A percentile compares a stretch with the other conserved stretches of the same genome.
Evolutionary conservation across 2,329 filamentous ascomycete species (phyloP).

Genomic region (Paramyrothecium sp.): DNA sequence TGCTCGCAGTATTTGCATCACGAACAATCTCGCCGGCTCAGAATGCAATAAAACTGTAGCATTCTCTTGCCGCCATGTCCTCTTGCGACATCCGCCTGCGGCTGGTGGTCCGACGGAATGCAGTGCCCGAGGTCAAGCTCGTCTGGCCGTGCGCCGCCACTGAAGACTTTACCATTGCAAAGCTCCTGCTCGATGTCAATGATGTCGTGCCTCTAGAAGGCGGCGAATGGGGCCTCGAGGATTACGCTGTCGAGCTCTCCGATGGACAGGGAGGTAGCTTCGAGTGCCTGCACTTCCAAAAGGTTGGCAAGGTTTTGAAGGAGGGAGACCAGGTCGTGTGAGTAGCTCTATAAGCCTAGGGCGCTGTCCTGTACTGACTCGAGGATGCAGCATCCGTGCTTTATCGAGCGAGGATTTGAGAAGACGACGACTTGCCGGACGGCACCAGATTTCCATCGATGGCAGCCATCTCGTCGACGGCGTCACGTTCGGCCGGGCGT

Average conservation of each 20-base stretch:
- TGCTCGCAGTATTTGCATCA: too few relatives aligned
- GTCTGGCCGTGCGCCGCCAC: conserved; percentile 65
- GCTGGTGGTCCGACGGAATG: conserved; percentile 70
- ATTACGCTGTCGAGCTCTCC: conserved; percentile 79
- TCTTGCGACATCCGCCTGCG: conserved; percentile 63
- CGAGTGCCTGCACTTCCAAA: conserved; percentile 85
- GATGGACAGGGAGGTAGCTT: conserved; percentile 57
- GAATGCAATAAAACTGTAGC: neutral
- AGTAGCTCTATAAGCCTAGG: conserved; percentile 27
- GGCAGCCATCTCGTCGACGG: conserved; percentile 85
- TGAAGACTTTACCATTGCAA: conserved; percentile 67
- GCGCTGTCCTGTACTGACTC: conserved; percentile 7
- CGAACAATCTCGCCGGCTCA: too few relatives aligned
- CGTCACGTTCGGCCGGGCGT: conserved; percentile 75
- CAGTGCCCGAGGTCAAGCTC: conserved; percentile 68
- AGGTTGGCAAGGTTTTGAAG: conserved; percentile 66
- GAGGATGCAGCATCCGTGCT: conserved; percentile 65
- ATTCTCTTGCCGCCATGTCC: conserved; percentile 20
- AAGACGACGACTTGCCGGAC: conserved; percentile 69
- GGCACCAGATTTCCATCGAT: conserved; percentile 76
- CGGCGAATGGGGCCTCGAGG: conserved; percentile 80
- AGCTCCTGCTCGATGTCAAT: conserved; percentile 77
- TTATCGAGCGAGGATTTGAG: conserved; percentile 73
- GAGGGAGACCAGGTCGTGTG: conserved; percentile 84
- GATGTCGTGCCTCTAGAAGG: conserved; percentile 79